Base-by-base conservation (phyloP, 2,329 filamentous ascomycete genomes). In the Fusarium sp. region DNA sequence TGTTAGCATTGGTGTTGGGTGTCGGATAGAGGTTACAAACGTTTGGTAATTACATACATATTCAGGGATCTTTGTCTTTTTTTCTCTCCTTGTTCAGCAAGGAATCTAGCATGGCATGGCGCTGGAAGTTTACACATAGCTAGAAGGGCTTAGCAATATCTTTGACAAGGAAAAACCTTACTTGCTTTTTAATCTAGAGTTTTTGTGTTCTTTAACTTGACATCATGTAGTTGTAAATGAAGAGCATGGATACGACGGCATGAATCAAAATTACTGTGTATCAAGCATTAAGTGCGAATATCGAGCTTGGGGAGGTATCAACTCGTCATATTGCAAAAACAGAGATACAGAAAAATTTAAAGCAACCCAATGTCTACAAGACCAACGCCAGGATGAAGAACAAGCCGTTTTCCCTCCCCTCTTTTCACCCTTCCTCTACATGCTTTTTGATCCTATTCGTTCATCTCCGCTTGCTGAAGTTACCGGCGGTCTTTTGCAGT, bases 401-500 rank as follows among this genome's bases (percentile, higher is more conserved):
- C 58, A 66, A 71, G 61, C 56, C 52, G 49, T 51, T 53, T 32
- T 41, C 30, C 43, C 54, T 48, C 28, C 58, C 39, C 47, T 45
- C 59, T 44, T 55, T 52, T 54, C 35, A 47, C 49, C 43, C 63
- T 47, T 56, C 46, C 60, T 46, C 54, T 60, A 58, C 54, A 52
- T 70, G 37, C 58, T 62, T 62, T 59, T 59, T 49, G 39, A 54
- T 33, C 20, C 41, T 32, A 26, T 20, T 28, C 28, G 9, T 59
- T 72, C 43, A 74, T 50, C 69, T 72, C 56, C 68, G 62, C 69
- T 75, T 74, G 20, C 55, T 47, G 28, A 67, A 63, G 43, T 40
- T 62, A 35, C 51, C 54, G 11, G 68, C 62, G 5, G 67, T 73
- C 71, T 75, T 75, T 56, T 74, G 73, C 63, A 83, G 71, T 73